A percentile compares a stretch with the other conserved stretches of the same genome.
Evolutionary conservation across 257 asterid genomes (phyloP).

Genomic region (Catharanthus roseus): DNA sequence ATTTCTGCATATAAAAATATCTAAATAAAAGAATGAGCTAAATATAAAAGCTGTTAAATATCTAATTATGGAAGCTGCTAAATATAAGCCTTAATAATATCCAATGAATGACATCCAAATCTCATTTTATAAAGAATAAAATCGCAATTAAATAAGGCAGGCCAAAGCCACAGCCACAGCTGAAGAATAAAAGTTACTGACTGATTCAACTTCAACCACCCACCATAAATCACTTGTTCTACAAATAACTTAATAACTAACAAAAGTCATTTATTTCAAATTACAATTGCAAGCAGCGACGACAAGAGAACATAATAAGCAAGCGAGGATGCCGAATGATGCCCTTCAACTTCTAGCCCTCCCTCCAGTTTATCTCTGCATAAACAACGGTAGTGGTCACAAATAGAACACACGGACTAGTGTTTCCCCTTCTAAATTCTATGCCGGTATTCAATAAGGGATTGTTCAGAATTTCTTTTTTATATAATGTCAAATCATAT

Average conservation of each 20-base stretch:
- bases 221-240: too few relatives aligned
- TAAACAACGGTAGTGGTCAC: neutral
- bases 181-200: too few relatives aligned
- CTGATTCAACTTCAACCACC: neutral
- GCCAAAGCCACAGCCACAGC: too few relatives aligned
- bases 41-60: too few relatives aligned
- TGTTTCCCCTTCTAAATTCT: neutral
- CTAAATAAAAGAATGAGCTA: too few relatives aligned
- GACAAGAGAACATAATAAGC: neutral
- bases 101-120: too few relatives aligned
- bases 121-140: too few relatives aligned
- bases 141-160: too few relatives aligned
- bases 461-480: neutral
- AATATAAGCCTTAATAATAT: too few relatives aligned
- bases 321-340: neutral
- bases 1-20: too few relatives aligned
- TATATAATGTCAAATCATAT: neutral
- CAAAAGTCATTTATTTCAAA: neutral
- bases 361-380: neutral
- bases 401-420: neutral
- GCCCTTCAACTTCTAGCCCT: neutral
- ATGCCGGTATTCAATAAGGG: neutral
- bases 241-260: too few relatives aligned
- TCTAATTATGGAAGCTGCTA: too few relatives aligned
- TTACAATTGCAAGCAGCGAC: neutral